Conservation (phyloP, 2,329 filamentous ascomycete species). For the Dactylellina drechsleri region DNA sequence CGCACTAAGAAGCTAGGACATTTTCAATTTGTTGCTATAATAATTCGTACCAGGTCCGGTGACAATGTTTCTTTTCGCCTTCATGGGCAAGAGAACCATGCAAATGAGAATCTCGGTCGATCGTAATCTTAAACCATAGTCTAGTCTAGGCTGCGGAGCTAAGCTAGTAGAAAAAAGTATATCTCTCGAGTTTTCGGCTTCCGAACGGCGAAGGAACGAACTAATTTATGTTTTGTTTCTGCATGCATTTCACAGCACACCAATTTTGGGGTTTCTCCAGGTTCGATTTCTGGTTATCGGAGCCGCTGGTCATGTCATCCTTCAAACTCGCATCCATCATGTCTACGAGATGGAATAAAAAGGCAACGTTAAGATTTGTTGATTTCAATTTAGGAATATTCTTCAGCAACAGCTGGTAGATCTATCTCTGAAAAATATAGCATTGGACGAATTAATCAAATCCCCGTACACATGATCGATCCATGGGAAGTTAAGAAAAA, state of each 20-base stretch:
- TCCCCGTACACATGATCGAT: not conserved
- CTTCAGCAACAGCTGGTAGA: not conserved
- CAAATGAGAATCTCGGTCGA: constrained; percentile 11
- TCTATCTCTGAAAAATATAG: not conserved
- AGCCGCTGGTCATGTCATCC: not conserved
- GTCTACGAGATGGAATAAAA: too few relatives aligned
- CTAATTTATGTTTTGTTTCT: not conserved
- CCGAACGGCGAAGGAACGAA: constrained; percentile 29
- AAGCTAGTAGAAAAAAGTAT: not conserved
- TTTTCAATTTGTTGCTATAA: too few relatives aligned
- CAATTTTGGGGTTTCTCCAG: not conserved
- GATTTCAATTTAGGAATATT: too few relatives aligned
- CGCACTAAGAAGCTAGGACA: too few relatives aligned
- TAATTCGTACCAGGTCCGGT: not conserved
- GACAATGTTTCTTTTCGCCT: not conserved
- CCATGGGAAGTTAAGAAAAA: not conserved
- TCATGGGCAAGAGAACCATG: not conserved
- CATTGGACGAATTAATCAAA: not conserved
- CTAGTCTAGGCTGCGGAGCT: not conserved
- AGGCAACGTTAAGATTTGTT: too few relatives aligned
- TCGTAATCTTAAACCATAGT: constrained; percentile 5
- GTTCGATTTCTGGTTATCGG: not conserved
- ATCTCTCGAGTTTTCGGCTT: constrained; percentile 23
- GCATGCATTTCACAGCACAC: not conserved
- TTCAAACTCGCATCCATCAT: not conserved